These are phyloP conservation scores for Umbelopsis ramanniana DNA, from an alignment of 192 early-diverging fungal species.

Conservation along the genomic window DNA sequence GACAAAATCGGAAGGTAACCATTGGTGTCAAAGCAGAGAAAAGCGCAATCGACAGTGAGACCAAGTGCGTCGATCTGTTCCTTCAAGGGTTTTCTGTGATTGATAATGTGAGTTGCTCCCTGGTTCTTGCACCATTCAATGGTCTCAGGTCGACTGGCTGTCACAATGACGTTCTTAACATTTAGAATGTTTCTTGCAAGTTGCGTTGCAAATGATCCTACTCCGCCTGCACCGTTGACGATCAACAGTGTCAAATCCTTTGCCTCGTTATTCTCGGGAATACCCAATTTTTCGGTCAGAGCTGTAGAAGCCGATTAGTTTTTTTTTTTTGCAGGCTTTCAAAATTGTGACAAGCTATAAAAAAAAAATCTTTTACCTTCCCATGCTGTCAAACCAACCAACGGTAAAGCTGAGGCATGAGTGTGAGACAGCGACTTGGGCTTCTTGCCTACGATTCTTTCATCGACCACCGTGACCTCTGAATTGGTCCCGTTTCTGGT, in stretches of 20 bases:
- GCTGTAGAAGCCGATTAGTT: not conserved
- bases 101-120: slow-evolving; percentile 26
- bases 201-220: slow-evolving; percentile 24
- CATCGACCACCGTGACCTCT: not conserved
- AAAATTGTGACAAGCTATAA: not conserved
- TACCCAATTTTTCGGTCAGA: slow-evolving; percentile 12
- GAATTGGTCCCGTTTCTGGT: not conserved
- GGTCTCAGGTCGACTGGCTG: slow-evolving; percentile 15
- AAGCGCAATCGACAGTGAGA: not conserved
- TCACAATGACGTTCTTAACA: slow-evolving; percentile 1
- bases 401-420: not conserved
- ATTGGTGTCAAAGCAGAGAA: not conserved
- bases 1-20: not conserved
- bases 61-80: slow-evolving; percentile 20
- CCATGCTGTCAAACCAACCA: slow-evolving; percentile 21
- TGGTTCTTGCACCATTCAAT: slow-evolving; percentile 18
- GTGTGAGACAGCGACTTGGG: not conserved
- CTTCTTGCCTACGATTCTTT: slow-evolving; percentile 19
- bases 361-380: slow-evolving; percentile 19
- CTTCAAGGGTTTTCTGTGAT: slow-evolving; percentile 12
- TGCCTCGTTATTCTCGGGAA: not conserved
- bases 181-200: not conserved
- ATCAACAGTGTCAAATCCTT: slow-evolving; percentile 11
- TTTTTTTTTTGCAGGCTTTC: not conserved
- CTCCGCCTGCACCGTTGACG: slow-evolving; percentile 26